Base-by-base conservation (phyloP, 1,284 basidiomycete species). In the Apiotrichum montevideense region DNA sequence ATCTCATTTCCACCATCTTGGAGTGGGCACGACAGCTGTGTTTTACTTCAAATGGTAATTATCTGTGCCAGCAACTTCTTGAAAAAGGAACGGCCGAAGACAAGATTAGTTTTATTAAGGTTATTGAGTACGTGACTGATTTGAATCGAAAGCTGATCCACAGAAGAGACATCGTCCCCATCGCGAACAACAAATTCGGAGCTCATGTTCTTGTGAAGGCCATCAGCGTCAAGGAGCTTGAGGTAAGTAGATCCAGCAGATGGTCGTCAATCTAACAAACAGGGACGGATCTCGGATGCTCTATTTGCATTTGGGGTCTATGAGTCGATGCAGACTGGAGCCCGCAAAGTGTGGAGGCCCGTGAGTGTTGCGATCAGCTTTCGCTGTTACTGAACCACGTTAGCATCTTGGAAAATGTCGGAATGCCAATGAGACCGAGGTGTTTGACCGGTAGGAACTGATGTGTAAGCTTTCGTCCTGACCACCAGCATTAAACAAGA, bases 121-220 rank as follows among this genome's bases (percentile, higher is more conserved):
- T 63, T 33, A 71, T 74, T 39, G 57, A 66, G 72, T 72, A 42
- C 51, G 67, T 57, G 9, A 6, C 3, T 6, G 10, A 35, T 1
- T 3, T 3, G 8, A 13, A 15, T 13, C 21, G 21, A 2, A 5
- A 39, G 15, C 54, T 61, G 34, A 58, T 35, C 5, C 7, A 1
- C 52, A 74, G 72, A 39, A 61, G 66, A 13, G 66, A 74, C 21
- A 61, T 74, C 14, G 66, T 74, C 21, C 51, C 65, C 32, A 74
- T 74, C 51, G 72, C 72, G 10, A 71, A 70, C 56, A 67, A 72
- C 60, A 72, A 72, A 47, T 72, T 72, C 57, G 72, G 72, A 1
- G 71, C 70, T 1, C 72, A 74, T 49, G 72, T 74, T n/a, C 59
- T 74, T 37, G 70, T 70, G 56, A 72, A 72, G 49, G 72, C 71